Evolutionary conservation across 108 stramenopile species (phyloP), one percentile per base, ranked within the genome.

Genomic region (Conticribra guillardii): DNA sequence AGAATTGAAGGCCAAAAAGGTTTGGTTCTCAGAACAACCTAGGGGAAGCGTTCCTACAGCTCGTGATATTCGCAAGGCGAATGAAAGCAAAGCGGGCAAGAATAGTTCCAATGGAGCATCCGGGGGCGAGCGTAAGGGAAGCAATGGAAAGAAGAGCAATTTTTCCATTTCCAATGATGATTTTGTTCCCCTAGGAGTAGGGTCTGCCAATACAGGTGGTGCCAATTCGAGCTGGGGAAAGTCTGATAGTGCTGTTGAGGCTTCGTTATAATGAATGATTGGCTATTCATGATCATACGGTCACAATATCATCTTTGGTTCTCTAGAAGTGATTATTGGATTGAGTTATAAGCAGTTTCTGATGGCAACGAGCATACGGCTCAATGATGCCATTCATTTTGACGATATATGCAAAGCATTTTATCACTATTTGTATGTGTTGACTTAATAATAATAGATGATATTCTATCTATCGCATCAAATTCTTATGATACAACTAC

Each of bases 11-110:
- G 91, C 83, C 8, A 96, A 90, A 87, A 98, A 98, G 73, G 74
- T 82, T 67, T 98, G 96, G 95, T 98, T 86, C 85, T 81, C 84
- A 53, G 54, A 96, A 60, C 96, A 97, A 81, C 95, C 94, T 28
- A 88, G 97, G 51, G 95, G 92, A 63, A 76, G 89, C 33, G 93
- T 96, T 32, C 93, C 95, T 1, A 95, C 94, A 22, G 94, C 94
- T 31, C 71, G 73, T 56, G 94, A 95, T 19, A 91, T 95, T 85
- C 91, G 91, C 52, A 92, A 95, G 71, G 76, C 84, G 33, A 92
- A 89, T 62, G 86, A 89, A 53, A 78, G 82, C 76, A 74, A 64
- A 29, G 77, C 73, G 33, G 78, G 74, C 21, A 87, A 87, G 16
- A 54, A 17, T 2, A 48, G 34, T 22, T 66, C 46, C n/a, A 54